Evolutionary conservation across 2,329 filamentous ascomycete genomes (phyloP).

Genomic region (Pseudocercospora crystallina): DNA sequence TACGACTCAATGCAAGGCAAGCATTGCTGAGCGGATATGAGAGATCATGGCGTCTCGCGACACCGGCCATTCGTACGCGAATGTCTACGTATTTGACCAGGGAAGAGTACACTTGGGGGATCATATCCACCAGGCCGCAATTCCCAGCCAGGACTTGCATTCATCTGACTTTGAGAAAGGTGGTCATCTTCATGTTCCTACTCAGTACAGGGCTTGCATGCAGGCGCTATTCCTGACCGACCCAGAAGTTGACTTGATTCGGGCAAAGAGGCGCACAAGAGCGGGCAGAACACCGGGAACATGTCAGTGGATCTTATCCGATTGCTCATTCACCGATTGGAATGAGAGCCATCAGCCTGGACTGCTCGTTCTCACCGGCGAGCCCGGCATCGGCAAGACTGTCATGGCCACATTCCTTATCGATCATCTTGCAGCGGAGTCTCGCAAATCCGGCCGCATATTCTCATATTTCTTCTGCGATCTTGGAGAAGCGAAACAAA

Average conservation of each 20-base stretch:
- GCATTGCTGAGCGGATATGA: too few species aligned
- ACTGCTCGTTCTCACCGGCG: slow-evolving; percentile 4
- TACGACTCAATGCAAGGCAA: too few species aligned
- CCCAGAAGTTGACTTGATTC: background rate
- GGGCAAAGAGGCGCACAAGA: background rate
- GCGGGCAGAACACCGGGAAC: background rate
- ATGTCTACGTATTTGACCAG: too few species aligned
- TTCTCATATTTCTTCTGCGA: slow-evolving; percentile 12
- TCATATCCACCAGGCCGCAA: too few species aligned
- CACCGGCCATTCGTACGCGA: too few species aligned
- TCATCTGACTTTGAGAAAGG: background rate
- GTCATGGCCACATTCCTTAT: slow-evolving; percentile 10
- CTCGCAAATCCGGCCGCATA: background rate
- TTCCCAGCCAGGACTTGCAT: too few species aligned
- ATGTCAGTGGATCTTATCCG: slow-evolving; percentile 3
- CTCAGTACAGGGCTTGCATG: background rate
- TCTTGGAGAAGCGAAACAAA: slow-evolving; percentile 5
- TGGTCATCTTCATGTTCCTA: background rate
- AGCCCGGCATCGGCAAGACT: slow-evolving; percentile 12
- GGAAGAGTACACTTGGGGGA: too few species aligned
- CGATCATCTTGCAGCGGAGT: background rate
- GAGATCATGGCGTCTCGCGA: too few species aligned
- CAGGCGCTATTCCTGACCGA: slow-evolving; percentile 2
- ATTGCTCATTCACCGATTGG: background rate
- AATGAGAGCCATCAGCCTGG: background rate